Evolutionary conservation across 2,329 filamentous ascomycete species (phyloP).

Genomic region (Akanthomyces muscarius): DNA sequence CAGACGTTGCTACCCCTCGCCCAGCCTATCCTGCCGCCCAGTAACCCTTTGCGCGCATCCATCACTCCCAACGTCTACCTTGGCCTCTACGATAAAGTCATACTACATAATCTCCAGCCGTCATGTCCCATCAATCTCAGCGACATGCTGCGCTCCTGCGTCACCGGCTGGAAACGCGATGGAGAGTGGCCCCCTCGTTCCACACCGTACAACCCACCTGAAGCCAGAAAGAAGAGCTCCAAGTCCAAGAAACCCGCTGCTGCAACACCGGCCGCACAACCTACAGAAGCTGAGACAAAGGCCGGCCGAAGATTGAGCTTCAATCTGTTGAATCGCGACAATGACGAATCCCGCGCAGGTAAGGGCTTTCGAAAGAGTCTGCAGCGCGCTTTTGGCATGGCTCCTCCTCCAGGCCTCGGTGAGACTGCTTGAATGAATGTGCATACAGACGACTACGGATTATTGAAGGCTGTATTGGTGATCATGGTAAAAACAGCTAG

Average conservation of each 20-base stretch:
- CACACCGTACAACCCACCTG: slow-evolving; percentile 38
- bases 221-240: slow-evolving; percentile 37
- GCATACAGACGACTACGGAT: neutral
- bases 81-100: slow-evolving; percentile 85
- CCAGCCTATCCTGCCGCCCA: slow-evolving; percentile 65
- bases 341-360: slow-evolving; percentile 27
- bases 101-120: slow-evolving; percentile 74
- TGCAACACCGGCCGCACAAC: slow-evolving; percentile 3
- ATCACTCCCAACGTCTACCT: slow-evolving; percentile 72
- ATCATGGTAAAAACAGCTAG: neutral
- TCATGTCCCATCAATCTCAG: slow-evolving; percentile 82
- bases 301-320: slow-evolving; percentile 44
- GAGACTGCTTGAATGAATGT: slow-evolving; percentile 7
- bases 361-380: slow-evolving; percentile 44
- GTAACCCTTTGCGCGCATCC: slow-evolving; percentile 71
- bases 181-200: slow-evolving; percentile 78
- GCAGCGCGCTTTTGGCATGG: slow-evolving; percentile 43
- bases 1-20: slow-evolving; percentile 67
- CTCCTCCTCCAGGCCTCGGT: slow-evolving; percentile 20
- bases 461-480: neutral
- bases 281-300: slow-evolving; percentile 27
- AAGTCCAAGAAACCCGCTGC: slow-evolving; percentile 34
- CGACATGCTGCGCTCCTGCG: slow-evolving; percentile 75
- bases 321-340: slow-evolving; percentile 42
- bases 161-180: slow-evolving; percentile 87